phyloP scores from a whole-genome alignment of 305 asterid species.

The Fraxinus paxiana region DNA sequence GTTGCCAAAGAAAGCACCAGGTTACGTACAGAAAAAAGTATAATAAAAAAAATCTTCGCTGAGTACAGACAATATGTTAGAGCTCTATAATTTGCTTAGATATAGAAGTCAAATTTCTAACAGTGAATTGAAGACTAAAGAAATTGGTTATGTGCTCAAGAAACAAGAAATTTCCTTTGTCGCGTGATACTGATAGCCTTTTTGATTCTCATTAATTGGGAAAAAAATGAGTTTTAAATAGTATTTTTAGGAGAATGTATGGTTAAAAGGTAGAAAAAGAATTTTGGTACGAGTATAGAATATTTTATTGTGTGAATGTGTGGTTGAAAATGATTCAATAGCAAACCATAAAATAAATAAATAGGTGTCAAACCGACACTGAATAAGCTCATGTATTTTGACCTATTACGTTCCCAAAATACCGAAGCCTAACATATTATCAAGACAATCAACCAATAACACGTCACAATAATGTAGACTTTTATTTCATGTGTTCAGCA shows the following conservation, averaged over 20 bases:
- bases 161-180: slow-evolving; percentile 7
- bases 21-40: not conserved
- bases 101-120: not conserved
- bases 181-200: not conserved
- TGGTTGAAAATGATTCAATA: not conserved
- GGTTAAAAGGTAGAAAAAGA: not conserved
- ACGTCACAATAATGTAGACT: not conserved
- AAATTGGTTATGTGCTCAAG: not conserved
- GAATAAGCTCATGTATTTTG: not conserved
- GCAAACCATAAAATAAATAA: not conserved
- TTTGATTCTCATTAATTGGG: not conserved
- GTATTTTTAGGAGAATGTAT: not conserved
- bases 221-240: not conserved
- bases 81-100: not conserved
- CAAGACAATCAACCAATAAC: slow-evolving; percentile 8
- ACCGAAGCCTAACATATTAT: not conserved
- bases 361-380: not conserved
- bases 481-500: not conserved
- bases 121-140: not conserved
- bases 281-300: not conserved
- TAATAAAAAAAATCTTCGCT: not conserved
- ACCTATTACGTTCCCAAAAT: slow-evolving; percentile 1
- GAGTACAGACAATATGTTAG: not conserved
- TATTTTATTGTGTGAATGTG: not conserved
- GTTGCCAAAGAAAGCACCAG: slow-evolving; percentile 21